These are phyloP conservation scores for Nakataea oryzae DNA, from an alignment of 2,329 filamentous ascomycete species.

Conservation along the genomic window DNA sequence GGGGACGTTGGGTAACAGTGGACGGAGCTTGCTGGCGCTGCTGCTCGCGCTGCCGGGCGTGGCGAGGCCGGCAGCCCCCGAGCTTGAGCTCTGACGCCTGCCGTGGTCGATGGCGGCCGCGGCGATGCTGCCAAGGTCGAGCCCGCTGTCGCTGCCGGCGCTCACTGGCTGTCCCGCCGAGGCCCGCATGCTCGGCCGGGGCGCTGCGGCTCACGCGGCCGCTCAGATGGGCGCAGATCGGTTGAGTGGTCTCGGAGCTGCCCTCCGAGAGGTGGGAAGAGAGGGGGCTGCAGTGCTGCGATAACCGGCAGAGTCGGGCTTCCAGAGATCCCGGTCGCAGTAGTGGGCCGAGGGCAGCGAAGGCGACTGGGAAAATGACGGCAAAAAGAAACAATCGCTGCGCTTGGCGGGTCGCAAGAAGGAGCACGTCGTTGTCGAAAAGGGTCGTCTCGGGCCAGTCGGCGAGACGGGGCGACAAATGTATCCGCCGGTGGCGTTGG, in stretches of 20 bases:
- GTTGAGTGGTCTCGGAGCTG: background rate
- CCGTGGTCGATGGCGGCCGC: background rate
- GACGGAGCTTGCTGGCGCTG: background rate
- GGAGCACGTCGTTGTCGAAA: background rate
- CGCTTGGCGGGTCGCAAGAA: background rate
- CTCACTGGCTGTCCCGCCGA: background rate
- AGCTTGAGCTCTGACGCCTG: background rate
- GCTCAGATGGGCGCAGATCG: background rate
- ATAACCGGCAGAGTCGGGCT: background rate
- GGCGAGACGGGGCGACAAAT: background rate
- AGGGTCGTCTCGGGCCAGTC: background rate
- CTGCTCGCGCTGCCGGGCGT: background rate
- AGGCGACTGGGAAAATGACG: background rate
- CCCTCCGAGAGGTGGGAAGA: background rate
- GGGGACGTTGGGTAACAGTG: background rate
- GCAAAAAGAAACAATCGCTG: background rate
- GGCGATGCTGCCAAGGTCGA: background rate
- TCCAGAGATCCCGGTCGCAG: background rate
- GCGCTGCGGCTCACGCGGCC: background rate
- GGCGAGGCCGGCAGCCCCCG: too few species aligned
- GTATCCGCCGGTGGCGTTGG: too few species aligned
- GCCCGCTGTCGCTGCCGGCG: background rate
- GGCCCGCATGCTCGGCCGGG: background rate
- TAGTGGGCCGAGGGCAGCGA: too few species aligned
- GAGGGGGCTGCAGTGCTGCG: too few species aligned